Evolutionary conservation across 495 filamentous ascomycete species (phyloP), one percentile per base, ranked within the genome.

Genomic region (Oidiodendron maius): DNA sequence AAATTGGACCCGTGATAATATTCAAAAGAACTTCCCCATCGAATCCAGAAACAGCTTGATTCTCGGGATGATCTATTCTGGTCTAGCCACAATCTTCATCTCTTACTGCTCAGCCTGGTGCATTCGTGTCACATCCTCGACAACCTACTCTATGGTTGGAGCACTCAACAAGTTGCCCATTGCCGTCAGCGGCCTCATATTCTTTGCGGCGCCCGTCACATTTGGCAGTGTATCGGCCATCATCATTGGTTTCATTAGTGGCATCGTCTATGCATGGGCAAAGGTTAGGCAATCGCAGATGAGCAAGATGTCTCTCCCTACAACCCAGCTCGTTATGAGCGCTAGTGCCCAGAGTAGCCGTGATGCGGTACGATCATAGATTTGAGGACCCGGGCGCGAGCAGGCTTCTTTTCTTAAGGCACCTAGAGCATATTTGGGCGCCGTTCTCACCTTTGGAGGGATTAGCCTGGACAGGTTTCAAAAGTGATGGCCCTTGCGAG

Each of bases 61-160:
- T 56, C 64, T 85, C 53, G 88, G 91, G 63, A 96, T 99, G 87
- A 69, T 97, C 59, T 82, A 97, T 64, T 96, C 93, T 10, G 93
- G 93, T 44, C 77, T 96, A 25, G 91, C 83, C 24, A 86, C 91
- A 37, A 87, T 99, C 56, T 95, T 96, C 71, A 99, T 99, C 67
- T 97, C 93, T 17, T 99, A 98, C 75, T 89, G 87, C 61, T 95
- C 89, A 17, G 91, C 93, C 24, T 96, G 93, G 93, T 96, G 93
- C 69, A 91, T 98, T 54, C 93, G 93, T 56, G 86, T 95, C 48
- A 95, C 93, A 13, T 91, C 87, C 2, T 95, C 90, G 6, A 96
- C 93, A 26, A 98, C 91, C 4, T 98, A 98, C 72, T 91, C 86
- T 24, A 96, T 98, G 93, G 93, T 96, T 45, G 93, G 93, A 52